These are phyloP conservation scores for Liriodendron chinense DNA, from an alignment of 164 flowering plant species.

Conservation along the genomic window DNA sequence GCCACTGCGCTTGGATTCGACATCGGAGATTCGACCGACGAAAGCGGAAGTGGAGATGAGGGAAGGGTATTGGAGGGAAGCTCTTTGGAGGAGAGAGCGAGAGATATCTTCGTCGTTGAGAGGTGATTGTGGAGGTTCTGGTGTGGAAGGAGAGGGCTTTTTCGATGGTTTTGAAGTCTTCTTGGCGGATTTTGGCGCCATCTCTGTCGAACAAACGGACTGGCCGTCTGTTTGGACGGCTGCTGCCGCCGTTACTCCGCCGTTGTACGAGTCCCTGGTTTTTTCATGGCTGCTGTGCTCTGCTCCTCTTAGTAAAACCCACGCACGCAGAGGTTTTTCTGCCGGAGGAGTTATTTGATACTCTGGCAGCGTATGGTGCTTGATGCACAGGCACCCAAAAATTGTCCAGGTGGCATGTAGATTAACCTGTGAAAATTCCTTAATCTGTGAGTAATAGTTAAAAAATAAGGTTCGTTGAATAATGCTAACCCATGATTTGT, in stretches of 20 bases:
- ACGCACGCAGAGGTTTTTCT: not conserved
- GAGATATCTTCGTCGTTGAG: constrained; percentile 26
- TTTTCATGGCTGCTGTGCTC: not conserved
- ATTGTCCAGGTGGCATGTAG: too few species aligned
- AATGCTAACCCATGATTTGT: too few species aligned
- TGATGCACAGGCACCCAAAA: too few species aligned
- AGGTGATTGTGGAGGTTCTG: not conserved
- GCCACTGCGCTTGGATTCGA: constrained; percentile 16
- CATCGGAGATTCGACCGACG: constrained; percentile 36
- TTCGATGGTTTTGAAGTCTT: not conserved
- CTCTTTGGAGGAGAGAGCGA: constrained; percentile 27
- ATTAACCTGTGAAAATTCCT: too few species aligned
- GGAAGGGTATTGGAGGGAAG: constrained; percentile 54
- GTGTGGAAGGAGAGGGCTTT: not conserved
- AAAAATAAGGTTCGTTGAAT: too few species aligned
- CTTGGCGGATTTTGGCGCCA: constrained; percentile 4
- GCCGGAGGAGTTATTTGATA: not conserved
- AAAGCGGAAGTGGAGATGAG: constrained; percentile 55
- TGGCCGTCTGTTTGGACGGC: not conserved
- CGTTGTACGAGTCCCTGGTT: not conserved
- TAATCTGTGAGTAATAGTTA: too few species aligned
- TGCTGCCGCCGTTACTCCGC: not conserved
- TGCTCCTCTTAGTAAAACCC: not conserved
- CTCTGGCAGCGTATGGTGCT: too few species aligned
- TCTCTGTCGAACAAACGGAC: too few species aligned